phyloP scores from a whole-genome alignment of 2,329 filamentous ascomycete genomes.

The Paracorniculantispora psalliotae region DNA sequence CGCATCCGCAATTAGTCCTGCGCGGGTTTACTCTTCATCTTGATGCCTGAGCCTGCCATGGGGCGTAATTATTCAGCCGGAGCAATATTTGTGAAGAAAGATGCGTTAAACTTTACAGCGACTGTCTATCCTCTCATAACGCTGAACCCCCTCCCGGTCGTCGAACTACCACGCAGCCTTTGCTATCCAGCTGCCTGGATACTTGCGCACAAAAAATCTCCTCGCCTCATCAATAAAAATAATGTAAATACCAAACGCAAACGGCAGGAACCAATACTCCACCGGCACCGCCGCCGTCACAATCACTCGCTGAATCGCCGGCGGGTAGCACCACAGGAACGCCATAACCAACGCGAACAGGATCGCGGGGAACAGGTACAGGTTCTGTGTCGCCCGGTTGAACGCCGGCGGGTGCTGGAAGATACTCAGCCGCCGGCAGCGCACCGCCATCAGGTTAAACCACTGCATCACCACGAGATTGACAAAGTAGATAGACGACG shows the following conservation, averaged over 20 bases:
- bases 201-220: slow-evolving; percentile 57
- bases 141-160: no score
- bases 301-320: slow-evolving; percentile 56
- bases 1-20: no score
- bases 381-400: slow-evolving; percentile 61
- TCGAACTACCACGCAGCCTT: slow-evolving; percentile 55
- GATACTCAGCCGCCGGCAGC: slow-evolving; percentile 61
- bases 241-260: slow-evolving; percentile 58
- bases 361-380: slow-evolving; percentile 66
- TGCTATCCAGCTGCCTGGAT: slow-evolving; percentile 52
- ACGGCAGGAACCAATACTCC: slow-evolving; percentile 72
- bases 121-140: no score
- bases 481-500: slow-evolving; percentile 73
- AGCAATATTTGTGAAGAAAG: no score
- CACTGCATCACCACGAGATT: slow-evolving; percentile 79
- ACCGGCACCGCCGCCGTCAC: slow-evolving; percentile 60
- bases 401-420: slow-evolving; percentile 68
- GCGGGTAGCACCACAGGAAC: slow-evolving; percentile 66
- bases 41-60: no score
- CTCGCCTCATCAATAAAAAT: slow-evolving; percentile 62
- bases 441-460: slow-evolving; percentile 68
- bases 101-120: no score
- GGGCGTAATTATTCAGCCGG: no score
- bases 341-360: slow-evolving; percentile 63
- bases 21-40: no score